Evolutionary conservation across 306 rosid species (phyloP), one percentile per base, ranked within the genome.

Genomic region (Malus sylvestris): DNA sequence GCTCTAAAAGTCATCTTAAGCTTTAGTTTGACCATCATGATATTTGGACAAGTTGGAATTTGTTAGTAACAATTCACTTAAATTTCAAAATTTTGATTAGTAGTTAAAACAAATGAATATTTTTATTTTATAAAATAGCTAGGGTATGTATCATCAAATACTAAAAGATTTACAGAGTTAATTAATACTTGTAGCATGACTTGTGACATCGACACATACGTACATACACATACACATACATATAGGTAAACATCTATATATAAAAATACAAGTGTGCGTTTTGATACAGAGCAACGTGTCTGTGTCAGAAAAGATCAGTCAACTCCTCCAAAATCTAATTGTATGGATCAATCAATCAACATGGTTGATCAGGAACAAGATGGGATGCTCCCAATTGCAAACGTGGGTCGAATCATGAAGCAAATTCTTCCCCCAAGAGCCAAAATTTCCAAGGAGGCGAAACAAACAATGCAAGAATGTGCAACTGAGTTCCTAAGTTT

Each of bases 401-500:
- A 91, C 82, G 97, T 93, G 83, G 91, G 97, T 10, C 35, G 95
- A 77, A 86, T 93, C 67, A 93, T 93, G 96, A 93, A 84, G 81
- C 88, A 86, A 81, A 73, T 75, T 33, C 88, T 93, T 30, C 96
- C 95, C 6, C 76, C 76, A 9, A 83, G 82, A 29, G 95, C 91
- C 22, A 93, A 91, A 88, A 84, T 93, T 70, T 93, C 97, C 4
- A 93, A 89, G 79, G 95, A 93, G 78, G 86, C 88, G 15, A 93
- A 89, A 53, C 91, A 93, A 79, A 10, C 82, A 42, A 86, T 91
- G 90, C 96, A 93, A 86, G 98, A 91, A 72, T 86, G 98, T 76
- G 93, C 93, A 14, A 91, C 97, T 0, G 98, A 93, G 87, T 93
- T 93, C 84, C 70, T 93, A 83, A 89, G 98, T 72, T 93, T 93